Conservation (phyloP, 179 eudicot species). For the Beta lomatogona region DNA sequence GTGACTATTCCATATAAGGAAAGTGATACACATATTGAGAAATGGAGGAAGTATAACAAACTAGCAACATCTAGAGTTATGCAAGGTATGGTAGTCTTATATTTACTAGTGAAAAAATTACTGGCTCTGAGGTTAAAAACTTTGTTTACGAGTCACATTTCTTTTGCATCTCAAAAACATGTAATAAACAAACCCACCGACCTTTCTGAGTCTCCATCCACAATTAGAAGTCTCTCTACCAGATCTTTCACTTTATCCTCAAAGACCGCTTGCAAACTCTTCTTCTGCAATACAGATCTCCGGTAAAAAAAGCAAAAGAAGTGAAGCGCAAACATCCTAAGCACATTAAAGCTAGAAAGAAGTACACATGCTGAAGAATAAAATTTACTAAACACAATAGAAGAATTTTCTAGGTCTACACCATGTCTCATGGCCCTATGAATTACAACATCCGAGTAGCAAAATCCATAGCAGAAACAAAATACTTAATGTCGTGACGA, state of each 20-base stretch:
- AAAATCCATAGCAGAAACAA: not conserved
- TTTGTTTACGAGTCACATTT: not conserved
- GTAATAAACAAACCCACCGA: conserved; percentile 26
- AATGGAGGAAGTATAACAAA: not conserved
- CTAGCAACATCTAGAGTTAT: not conserved
- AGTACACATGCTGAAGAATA: not conserved
- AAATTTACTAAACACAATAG: not conserved
- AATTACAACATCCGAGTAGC: not conserved
- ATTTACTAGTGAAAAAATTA: not conserved
- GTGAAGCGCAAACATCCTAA: conserved; percentile 9
- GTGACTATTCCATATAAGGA: no score
- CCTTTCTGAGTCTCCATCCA: conserved; percentile 74
- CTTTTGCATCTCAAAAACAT: not conserved
- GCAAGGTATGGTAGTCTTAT: not conserved
- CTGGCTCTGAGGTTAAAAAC: not conserved
- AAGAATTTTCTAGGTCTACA: not conserved
- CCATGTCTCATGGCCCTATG: not conserved
- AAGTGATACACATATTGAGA: no score
- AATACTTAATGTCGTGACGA: not conserved
- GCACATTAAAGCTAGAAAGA: not conserved
- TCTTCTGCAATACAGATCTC: conserved; percentile 58
- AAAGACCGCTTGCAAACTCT: conserved; percentile 56
- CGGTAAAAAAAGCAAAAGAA: conserved; percentile 16
- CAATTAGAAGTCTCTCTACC: conserved; percentile 63
- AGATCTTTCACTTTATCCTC: conserved; percentile 76